Conservation (phyloP, 2,329 filamentous ascomycete species). For the Colletotrichum somersetense region DNA sequence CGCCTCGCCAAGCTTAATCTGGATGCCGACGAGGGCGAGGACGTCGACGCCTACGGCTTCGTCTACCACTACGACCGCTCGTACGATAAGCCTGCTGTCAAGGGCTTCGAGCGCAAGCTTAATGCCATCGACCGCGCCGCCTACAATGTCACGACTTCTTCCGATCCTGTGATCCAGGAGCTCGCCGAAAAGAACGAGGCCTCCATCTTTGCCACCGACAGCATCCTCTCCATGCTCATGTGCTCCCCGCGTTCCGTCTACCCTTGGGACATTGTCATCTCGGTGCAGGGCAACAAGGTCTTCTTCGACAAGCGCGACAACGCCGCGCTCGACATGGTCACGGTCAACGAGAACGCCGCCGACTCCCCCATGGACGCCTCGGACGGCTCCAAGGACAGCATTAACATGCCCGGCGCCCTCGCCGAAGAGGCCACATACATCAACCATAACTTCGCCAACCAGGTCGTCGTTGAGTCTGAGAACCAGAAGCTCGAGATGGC, state of each 20-base stretch:
- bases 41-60: conserved; percentile 96
- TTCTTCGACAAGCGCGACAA: conserved; percentile 99
- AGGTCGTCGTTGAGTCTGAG: conserved; percentile 89
- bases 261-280: conserved; percentile 97
- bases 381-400: conserved; percentile 91
- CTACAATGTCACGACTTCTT: conserved; percentile 98
- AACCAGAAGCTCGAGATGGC: conserved; percentile 84
- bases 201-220: conserved; percentile 96
- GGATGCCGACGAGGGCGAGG: conserved; percentile 93
- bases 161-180: conserved; percentile 96
- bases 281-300: conserved; percentile 94
- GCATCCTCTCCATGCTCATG: conserved; percentile 99
- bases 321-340: conserved; percentile 95
- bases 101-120: conserved; percentile 88
- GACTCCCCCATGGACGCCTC: conserved; percentile 93
- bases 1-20: conserved; percentile 95
- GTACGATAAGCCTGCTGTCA: conserved; percentile 94
- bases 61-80: conserved; percentile 97
- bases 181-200: conserved; percentile 96
- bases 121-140: conserved; percentile 91
- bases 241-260: conserved; percentile 96
- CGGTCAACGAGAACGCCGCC: conserved; percentile 98
- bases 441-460: conserved; percentile 99
- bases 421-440: conserved; percentile 99
- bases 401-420: conserved; percentile 94